Conservation (phyloP, 805 yeast genomes). For the Saccharomycopsis microspora region DNA sequence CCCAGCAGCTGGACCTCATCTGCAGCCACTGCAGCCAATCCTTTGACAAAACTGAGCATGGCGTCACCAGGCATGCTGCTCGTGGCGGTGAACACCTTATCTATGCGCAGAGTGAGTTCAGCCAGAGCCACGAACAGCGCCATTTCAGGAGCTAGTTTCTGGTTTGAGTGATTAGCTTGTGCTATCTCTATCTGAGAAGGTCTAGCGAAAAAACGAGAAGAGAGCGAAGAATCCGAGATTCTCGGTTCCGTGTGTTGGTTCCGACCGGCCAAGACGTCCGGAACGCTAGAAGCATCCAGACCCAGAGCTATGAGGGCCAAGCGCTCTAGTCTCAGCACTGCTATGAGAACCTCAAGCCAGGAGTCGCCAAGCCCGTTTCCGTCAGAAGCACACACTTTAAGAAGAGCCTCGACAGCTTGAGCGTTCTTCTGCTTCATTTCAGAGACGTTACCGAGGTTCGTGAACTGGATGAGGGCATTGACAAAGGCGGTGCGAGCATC, state of each 20-base stretch:
- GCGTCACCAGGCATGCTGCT: slow-evolving; percentile 71
- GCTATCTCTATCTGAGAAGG: slow-evolving; percentile 47
- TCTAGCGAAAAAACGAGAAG: slow-evolving; percentile 27
- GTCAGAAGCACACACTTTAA: slow-evolving; percentile 68
- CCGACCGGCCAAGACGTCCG: slow-evolving; percentile 42
- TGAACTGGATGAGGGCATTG: slow-evolving; percentile 80
- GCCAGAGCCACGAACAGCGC: slow-evolving; percentile 49
- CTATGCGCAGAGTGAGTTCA: slow-evolving; percentile 70
- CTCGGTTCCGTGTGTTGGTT: too few relatives aligned
- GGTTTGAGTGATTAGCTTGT: slow-evolving; percentile 59
- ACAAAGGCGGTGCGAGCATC: slow-evolving; percentile 84
- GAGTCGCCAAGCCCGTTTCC: slow-evolving; percentile 65
- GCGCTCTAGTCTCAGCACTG: slow-evolving; percentile 86
- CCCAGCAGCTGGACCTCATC: slow-evolving; percentile 91
- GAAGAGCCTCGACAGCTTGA: slow-evolving; percentile 61
- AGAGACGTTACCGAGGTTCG: slow-evolving; percentile 66
- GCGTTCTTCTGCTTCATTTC: slow-evolving; percentile 74
- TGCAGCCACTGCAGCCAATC: slow-evolving; percentile 73
- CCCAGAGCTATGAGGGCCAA: slow-evolving; percentile 83
- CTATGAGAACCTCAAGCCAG: slow-evolving; percentile 76
- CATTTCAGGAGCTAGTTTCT: slow-evolving; percentile 47
- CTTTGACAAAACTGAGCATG: slow-evolving; percentile 77
- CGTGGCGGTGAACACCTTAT: slow-evolving; percentile 78
- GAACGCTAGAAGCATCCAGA: slow-evolving; percentile 69
- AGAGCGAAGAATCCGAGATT: slow-evolving; percentile 31